phyloP scores from a whole-genome alignment of 495 filamentous ascomycete genomes.

The Annulohypoxylon bovei region DNA sequence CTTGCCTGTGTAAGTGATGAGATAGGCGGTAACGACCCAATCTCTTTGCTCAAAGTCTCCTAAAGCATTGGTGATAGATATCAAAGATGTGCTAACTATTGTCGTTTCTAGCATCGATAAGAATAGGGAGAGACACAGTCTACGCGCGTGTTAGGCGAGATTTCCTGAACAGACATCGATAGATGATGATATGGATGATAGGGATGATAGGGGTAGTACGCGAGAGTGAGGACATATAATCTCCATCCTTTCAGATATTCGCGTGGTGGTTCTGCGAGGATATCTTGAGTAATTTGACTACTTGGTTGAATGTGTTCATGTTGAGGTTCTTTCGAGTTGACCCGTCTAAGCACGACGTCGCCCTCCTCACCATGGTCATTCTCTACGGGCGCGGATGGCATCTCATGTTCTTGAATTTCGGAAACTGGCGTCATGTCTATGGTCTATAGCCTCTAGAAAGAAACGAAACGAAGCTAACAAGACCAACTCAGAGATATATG shows the following conservation, averaged over 20 bases:
- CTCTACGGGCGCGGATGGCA: neutral
- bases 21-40: constrained; percentile 68
- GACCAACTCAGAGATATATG: constrained; percentile 2
- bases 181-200: constrained; percentile 23
- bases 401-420: constrained; percentile 14
- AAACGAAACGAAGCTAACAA: neutral
- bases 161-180: neutral
- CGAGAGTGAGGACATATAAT: constrained; percentile 51
- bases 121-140: constrained; percentile 60
- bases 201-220: constrained; percentile 43
- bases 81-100: constrained; percentile 67
- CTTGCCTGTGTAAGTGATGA: constrained; percentile 66
- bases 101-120: constrained; percentile 65
- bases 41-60: constrained; percentile 57
- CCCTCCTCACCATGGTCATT: constrained; percentile 9
- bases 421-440: constrained; percentile 7
- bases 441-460: neutral
- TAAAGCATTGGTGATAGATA: constrained; percentile 64
- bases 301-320: constrained; percentile 3
- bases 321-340: constrained; percentile 14
- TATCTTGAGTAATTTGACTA: neutral
- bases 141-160: constrained; percentile 33
- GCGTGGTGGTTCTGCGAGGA: constrained; percentile 7
- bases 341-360: constrained; percentile 18
- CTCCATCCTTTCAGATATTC: constrained; percentile 59